These are phyloP conservation scores for Reticulascus tulasneorum DNA, from an alignment of 2,329 filamentous ascomycete species.

Conservation along the genomic window DNA sequence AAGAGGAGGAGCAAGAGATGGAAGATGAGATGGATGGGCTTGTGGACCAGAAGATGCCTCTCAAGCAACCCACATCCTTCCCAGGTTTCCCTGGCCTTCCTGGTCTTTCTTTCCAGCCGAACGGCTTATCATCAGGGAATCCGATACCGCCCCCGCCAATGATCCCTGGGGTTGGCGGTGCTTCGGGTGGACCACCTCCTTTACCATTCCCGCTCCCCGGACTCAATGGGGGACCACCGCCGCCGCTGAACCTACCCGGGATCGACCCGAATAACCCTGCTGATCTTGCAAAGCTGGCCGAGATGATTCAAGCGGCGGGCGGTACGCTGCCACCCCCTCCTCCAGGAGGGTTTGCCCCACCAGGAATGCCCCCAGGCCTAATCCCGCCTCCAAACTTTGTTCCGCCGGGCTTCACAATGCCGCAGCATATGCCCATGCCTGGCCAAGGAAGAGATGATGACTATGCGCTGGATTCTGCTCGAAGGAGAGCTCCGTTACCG, in stretches of 20 bases:
- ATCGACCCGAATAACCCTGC: conserved; percentile 58
- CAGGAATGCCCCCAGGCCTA: conserved; percentile 40
- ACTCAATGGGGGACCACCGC: conserved; percentile 41
- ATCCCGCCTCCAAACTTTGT: conserved; percentile 42
- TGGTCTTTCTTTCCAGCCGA: conserved; percentile 37
- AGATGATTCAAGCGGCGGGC: conserved; percentile 63
- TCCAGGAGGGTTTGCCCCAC: conserved; percentile 35
- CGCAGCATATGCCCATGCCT: conserved; percentile 28
- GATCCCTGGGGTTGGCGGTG: conserved; percentile 47
- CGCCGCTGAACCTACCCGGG: conserved; percentile 40
- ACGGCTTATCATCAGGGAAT: conserved; percentile 21
- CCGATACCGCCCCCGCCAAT: conserved; percentile 31
- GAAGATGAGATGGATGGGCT: conserved; percentile 92
- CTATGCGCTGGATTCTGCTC: conserved; percentile 28
- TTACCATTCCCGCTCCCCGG: conserved; percentile 51
- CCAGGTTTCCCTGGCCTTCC: conserved; percentile 34
- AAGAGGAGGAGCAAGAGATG: conserved; percentile 89
- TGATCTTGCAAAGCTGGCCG: conserved; percentile 57
- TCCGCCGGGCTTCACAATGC: conserved; percentile 39
- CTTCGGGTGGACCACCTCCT: conserved; percentile 39
- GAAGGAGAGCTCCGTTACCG: conserved; percentile 66
- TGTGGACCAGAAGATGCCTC: conserved; percentile 81
- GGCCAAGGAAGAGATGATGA: conserved; percentile 19
- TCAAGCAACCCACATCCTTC: conserved; percentile 50
- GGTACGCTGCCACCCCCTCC: conserved; percentile 54